Conservation (phyloP, 1,284 basidiomycete genomes). For the Tausonia pullulans region DNA sequence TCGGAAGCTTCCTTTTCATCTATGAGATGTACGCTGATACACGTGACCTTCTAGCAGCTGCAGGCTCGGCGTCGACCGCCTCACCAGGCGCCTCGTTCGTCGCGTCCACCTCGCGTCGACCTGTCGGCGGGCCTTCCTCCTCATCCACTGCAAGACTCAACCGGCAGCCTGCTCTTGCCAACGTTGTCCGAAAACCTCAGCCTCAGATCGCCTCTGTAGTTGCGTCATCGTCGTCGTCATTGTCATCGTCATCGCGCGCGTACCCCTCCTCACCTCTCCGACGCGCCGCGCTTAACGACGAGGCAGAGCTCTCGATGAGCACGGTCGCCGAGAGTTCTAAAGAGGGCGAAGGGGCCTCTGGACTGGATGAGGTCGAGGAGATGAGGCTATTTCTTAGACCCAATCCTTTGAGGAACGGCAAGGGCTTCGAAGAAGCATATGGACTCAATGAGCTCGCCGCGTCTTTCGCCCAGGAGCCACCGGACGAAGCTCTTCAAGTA, state of each 20-base stretch:
- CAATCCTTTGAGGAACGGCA: slow-evolving; percentile 1
- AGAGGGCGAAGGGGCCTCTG: no score
- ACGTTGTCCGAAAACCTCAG: no score
- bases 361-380: background rate
- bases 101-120: no score
- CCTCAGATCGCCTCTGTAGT: no score
- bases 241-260: background rate
- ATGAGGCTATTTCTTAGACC: slow-evolving; percentile 4
- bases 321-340: no score
- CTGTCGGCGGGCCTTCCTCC: background rate
- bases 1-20: background rate
- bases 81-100: no score
- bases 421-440: slow-evolving; percentile 16
- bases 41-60: no score
- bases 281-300: background rate
- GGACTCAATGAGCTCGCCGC: slow-evolving; percentile 4
- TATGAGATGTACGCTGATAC: no score
- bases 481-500: no score
- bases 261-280: background rate
- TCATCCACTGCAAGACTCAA: background rate
- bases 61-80: background rate
- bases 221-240: no score
- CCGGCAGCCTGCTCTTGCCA: no score
- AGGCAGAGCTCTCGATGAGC: no score
- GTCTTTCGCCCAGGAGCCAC: background rate